Percentiles rank a stretch among this genome's conserved stretches.
phyloP scores from a whole-genome alignment of 306 rosid species.

The Amphicarpaea edgeworthii region DNA sequence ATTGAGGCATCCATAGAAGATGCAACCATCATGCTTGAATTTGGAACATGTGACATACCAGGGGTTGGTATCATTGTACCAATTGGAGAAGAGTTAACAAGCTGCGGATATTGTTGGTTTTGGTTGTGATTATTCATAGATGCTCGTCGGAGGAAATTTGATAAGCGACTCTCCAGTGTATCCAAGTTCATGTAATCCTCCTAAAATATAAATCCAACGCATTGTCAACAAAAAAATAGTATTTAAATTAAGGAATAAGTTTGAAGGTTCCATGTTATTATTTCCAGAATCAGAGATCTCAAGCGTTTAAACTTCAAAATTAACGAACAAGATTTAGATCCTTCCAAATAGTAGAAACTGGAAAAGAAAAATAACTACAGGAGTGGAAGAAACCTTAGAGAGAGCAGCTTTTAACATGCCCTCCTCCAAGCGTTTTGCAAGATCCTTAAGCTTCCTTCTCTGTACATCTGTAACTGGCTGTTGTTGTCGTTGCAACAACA shows the following conservation, averaged over 20 bases:
- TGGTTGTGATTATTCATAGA: constrained; percentile 61
- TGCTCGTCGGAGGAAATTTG: constrained; percentile 52
- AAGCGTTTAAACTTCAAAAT: background rate
- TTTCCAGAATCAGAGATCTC: background rate
- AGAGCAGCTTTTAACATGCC: constrained; percentile 66
- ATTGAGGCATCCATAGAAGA: constrained; percentile 74
- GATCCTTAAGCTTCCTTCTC: constrained; percentile 60
- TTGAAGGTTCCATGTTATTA: background rate
- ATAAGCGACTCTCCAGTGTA: constrained; percentile 82
- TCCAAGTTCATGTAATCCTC: constrained; percentile 90
- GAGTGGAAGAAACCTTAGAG: constrained; percentile 61
- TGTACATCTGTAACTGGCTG: constrained; percentile 54
- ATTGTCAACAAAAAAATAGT: constrained; percentile 25
- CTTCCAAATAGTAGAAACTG: constrained; percentile 15
- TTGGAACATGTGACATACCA: constrained; percentile 81
- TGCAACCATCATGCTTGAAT: constrained; percentile 72
- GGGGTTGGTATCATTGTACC: constrained; percentile 98
- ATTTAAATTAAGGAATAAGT: background rate
- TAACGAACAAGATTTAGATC: background rate
- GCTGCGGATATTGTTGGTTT: constrained; percentile 73
- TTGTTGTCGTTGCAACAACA: constrained; percentile 59
- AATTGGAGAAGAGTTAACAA: constrained; percentile 68
- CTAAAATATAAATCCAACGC: constrained; percentile 55
- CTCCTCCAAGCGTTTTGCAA: constrained; percentile 90
- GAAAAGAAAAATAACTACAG: constrained; percentile 24